Evolutionary conservation across 2,329 filamentous ascomycete genomes (phyloP).

Genomic region (Rutstroemia sp.): DNA sequence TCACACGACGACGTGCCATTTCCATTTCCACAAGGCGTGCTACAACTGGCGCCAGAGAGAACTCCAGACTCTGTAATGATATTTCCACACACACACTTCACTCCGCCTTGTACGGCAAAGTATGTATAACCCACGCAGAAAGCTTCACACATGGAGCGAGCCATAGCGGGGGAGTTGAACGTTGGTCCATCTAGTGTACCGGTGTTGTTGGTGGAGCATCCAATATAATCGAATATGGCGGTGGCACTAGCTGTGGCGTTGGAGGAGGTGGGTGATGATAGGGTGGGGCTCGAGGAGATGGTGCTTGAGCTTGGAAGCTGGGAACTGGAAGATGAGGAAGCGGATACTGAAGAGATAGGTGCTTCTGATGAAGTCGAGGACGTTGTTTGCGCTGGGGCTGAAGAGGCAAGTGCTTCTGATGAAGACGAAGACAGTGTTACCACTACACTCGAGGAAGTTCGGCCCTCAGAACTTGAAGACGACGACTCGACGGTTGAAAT

Average conservation of each 20-base stretch:
- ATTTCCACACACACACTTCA: slow-evolving; percentile 6
- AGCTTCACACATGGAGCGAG: neutral
- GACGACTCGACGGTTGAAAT: too few relatives aligned
- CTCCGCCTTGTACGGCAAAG: slow-evolving; percentile 1
- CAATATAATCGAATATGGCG: neutral
- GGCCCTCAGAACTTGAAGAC: too few relatives aligned
- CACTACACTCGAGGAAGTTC: too few relatives aligned
- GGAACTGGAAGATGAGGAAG: neutral
- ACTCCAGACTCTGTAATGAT: neutral
- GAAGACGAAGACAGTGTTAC: neutral
- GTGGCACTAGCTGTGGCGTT: neutral
- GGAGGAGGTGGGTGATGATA: neutral
- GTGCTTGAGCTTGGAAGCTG: neutral
- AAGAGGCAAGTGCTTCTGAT: neutral
- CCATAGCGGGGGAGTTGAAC: neutral
- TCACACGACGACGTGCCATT: slow-evolving; percentile 1
- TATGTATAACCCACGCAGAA: slow-evolving; percentile 2
- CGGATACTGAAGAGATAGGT: neutral
- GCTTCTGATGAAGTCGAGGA: neutral
- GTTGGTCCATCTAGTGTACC: slow-evolving; percentile 2
- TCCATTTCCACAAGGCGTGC: slow-evolving; percentile 2
- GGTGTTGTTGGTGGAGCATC: slow-evolving; percentile 2
- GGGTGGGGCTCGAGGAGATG: neutral
- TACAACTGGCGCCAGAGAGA: neutral
- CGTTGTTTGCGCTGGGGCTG: neutral